phyloP scores from a whole-genome alignment of 139 green algal species.

The Coelastrella sp. region DNA sequence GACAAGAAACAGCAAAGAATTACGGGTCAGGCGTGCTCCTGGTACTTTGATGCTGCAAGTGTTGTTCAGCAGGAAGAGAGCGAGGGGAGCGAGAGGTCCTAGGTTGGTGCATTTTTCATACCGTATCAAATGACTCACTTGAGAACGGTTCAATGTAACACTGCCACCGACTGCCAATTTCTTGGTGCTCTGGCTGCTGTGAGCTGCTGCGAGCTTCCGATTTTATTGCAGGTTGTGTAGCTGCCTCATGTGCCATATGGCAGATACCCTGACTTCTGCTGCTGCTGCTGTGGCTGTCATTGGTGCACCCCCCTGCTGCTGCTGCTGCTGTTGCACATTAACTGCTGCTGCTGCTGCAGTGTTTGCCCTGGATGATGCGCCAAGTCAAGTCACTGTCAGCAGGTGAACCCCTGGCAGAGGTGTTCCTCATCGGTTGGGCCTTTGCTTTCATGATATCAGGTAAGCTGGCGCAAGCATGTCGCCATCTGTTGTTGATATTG shows the following conservation, averaged over 20 bases:
- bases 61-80: too few relatives aligned
- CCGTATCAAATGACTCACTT: neutral
- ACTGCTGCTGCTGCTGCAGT: constrained; percentile 16
- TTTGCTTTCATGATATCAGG: constrained; percentile 21
- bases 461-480: neutral
- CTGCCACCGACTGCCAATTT: neutral
- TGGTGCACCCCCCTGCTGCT: neutral
- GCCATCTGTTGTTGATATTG: neutral
- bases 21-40: too few relatives aligned
- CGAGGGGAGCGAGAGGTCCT: too few relatives aligned
- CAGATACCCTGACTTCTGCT: neutral
- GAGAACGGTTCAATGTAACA: neutral
- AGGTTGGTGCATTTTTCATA: neutral
- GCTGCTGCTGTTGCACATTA: neutral
- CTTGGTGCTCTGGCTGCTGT: too few relatives aligned
- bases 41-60: too few relatives aligned
- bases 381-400: constrained; percentile 26
- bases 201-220: too few relatives aligned
- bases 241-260: too few relatives aligned
- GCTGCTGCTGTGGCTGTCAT: neutral
- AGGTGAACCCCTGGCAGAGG: constrained; percentile 1
- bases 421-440: constrained; percentile 25
- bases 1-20: too few relatives aligned
- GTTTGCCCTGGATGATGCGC: constrained; percentile 16
- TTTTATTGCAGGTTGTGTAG: too few relatives aligned